These are phyloP conservation scores for Phoma sp. DNA, from an alignment of 2,329 filamentous ascomycete species.

Conservation along the genomic window DNA sequence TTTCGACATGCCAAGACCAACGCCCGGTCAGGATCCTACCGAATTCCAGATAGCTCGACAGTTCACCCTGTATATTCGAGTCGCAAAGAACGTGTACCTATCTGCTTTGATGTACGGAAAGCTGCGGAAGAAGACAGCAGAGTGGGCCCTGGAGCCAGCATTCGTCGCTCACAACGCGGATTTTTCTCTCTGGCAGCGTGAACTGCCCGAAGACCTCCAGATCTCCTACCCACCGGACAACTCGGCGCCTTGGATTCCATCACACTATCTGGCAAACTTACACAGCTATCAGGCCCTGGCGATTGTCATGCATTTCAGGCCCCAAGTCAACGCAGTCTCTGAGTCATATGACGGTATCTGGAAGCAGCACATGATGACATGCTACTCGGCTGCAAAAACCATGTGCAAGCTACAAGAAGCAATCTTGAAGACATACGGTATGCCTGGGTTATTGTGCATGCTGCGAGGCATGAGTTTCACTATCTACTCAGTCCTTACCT, in stretches of 20 bases:
- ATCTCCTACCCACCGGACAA: slow-evolving; percentile 79
- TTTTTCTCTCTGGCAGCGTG: slow-evolving; percentile 76
- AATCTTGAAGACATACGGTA: slow-evolving; percentile 75
- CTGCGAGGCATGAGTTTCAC: slow-evolving; percentile 92
- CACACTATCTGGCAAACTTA: slow-evolving; percentile 86
- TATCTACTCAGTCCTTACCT: slow-evolving; percentile 90
- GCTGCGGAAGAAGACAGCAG: slow-evolving; percentile 75
- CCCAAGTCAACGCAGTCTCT: slow-evolving; percentile 76
- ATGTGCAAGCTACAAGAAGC: slow-evolving; percentile 88
- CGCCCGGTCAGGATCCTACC: slow-evolving; percentile 72
- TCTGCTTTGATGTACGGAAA: slow-evolving; percentile 78
- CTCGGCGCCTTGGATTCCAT: slow-evolving; percentile 81
- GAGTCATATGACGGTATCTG: slow-evolving; percentile 80
- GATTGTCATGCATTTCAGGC: slow-evolving; percentile 85
- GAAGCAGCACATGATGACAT: slow-evolving; percentile 87
- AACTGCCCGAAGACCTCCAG: slow-evolving; percentile 78
- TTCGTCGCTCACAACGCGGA: slow-evolving; percentile 80
- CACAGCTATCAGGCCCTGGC: slow-evolving; percentile 88
- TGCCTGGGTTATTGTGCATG: slow-evolving; percentile 87
- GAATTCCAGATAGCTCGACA: slow-evolving; percentile 83
- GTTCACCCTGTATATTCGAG: slow-evolving; percentile 79
- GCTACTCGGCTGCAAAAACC: slow-evolving; percentile 82
- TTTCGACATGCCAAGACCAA: slow-evolving; percentile 68
- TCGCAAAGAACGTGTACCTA: slow-evolving; percentile 77
- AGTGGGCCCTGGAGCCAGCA: slow-evolving; percentile 86